Evolutionary conservation across 495 filamentous ascomycete genomes (phyloP), one percentile per base, ranked within the genome.

Genomic region (Neurospora sublineolata): DNA sequence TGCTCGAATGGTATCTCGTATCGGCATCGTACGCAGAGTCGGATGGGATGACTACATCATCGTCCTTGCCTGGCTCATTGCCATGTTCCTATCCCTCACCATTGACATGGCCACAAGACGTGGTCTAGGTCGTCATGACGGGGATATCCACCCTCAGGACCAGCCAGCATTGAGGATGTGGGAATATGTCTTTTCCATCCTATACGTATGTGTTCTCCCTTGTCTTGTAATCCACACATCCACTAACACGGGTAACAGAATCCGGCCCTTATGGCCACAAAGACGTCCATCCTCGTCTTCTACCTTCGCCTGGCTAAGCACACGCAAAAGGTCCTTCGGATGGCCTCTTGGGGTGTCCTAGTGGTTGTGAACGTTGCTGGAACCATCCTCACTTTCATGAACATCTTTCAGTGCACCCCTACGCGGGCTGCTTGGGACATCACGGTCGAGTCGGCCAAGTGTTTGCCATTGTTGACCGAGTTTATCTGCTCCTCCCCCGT

Each of bases 271-370:
- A 93, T 93, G 90, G 87, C 88, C 1, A 89, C 93, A 68, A 98
- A 97, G 81, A 93, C 93, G 5, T 94, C 92, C n/a, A 93, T 98
- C 74, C 86, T 97, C 68, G 81, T 94, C 72, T 97, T 96, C 79
- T 97, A 93, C 82, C 85, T 97, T 37, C 89, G 90, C 39, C 82
- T 97, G 68, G 90, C 92, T 8, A 89, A 88, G 75, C 89, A 89
- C 39, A 89, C 93, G 52, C 89, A 89, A 74, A 79, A 78, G 73
- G 81, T 92, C 38, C 89, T 94, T 76, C 86, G 88, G 73, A 87
- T 88, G 81, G 85, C 87, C 3, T 92, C 90, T 30, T 91, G 91
- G 82, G 84, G 83, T 20, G 92, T 91, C 3, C 80, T 96, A 7
- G 79, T 82, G 39, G 87, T 94, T 18, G 93, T 95, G 68, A 94